Conservation (phyloP, 2,329 filamentous ascomycete species). For the Penicillium hordei region DNA sequence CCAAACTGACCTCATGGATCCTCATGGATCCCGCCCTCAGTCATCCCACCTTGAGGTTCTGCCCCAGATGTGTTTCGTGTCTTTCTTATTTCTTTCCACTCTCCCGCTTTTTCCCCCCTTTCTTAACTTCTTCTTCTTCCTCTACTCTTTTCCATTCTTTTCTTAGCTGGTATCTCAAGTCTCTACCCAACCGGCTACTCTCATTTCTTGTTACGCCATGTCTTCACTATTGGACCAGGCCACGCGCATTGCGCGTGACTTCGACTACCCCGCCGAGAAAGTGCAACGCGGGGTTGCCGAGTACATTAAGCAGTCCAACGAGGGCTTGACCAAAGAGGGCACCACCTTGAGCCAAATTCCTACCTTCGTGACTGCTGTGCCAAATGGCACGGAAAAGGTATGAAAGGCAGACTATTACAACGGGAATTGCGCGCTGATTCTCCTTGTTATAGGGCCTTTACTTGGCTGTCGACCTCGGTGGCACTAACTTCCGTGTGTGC, state of each 20-base stretch:
- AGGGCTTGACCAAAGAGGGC: constrained; percentile 75
- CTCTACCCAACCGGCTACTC: neutral
- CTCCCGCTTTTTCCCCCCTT: constrained; percentile 3
- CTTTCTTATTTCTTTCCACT: neutral
- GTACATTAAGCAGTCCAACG: constrained; percentile 83
- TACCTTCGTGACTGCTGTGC: constrained; percentile 92
- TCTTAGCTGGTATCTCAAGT: neutral
- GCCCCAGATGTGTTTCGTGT: neutral
- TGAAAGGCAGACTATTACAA: constrained; percentile 11
- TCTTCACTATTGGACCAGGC: constrained; percentile 64
- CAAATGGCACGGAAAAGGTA: constrained; percentile 97
- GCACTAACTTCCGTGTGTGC: constrained; percentile 97
- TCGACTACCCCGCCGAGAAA: constrained; percentile 77
- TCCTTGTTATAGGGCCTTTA: constrained; percentile 70
- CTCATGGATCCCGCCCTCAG: constrained; percentile 30
- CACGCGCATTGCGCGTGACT: constrained; percentile 76
- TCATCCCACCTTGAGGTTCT: constrained; percentile 19
- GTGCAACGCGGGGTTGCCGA: constrained; percentile 79
- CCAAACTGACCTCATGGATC: constrained; percentile 31
- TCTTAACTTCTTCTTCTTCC: neutral
- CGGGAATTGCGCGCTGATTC: constrained; percentile 16
- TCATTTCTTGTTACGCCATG: constrained; percentile 24
- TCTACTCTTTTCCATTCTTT: neutral
- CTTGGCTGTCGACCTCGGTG: constrained; percentile 94
- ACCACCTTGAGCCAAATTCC: constrained; percentile 92